Conservation (phyloP, 352 stramenopile genomes). For the Globisporangium mamillatum region DNA sequence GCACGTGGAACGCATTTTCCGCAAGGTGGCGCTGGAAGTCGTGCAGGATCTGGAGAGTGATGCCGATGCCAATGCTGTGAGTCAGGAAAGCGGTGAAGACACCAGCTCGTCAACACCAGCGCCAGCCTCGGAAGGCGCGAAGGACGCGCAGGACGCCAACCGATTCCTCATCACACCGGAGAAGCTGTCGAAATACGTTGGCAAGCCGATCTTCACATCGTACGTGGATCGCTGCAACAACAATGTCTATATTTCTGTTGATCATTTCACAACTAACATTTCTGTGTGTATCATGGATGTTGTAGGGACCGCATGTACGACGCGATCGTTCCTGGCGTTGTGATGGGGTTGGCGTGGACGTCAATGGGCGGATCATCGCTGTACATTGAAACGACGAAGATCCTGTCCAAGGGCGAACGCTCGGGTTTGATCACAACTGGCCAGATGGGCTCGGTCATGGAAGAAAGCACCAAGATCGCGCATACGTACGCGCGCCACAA, state of each 20-base stretch:
- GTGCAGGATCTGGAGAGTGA: slow-evolving; percentile 83
- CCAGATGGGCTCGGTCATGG: slow-evolving; percentile 98
- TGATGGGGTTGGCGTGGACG: slow-evolving; percentile 99
- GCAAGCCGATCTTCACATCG: slow-evolving; percentile 96
- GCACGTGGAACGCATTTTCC: slow-evolving; percentile 98
- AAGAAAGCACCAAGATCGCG: slow-evolving; percentile 97
- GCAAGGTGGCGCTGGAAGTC: slow-evolving; percentile 96
- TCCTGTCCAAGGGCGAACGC: slow-evolving; percentile 64
- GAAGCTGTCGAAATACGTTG: slow-evolving; percentile 97
- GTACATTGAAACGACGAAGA: slow-evolving; percentile 96
- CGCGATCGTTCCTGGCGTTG: slow-evolving; percentile 91
- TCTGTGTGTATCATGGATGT: background rate
- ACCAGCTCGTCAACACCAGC: slow-evolving; percentile 8
- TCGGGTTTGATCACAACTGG: slow-evolving; percentile 88
- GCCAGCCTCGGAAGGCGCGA: slow-evolving; percentile 3
- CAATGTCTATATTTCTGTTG: background rate
- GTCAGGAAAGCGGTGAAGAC: slow-evolving; percentile 44
- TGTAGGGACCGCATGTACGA: slow-evolving; percentile 96
- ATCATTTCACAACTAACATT: background rate
- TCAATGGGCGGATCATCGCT: slow-evolving; percentile 97
- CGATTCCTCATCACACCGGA: slow-evolving; percentile 91
- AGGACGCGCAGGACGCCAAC: slow-evolving; percentile 32
- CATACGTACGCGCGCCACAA: slow-evolving; percentile 91
- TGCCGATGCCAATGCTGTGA: slow-evolving; percentile 1
- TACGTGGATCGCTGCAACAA: slow-evolving; percentile 32